Conservation (phyloP, 805 yeast species). For the Pichia paraexigua region DNA sequence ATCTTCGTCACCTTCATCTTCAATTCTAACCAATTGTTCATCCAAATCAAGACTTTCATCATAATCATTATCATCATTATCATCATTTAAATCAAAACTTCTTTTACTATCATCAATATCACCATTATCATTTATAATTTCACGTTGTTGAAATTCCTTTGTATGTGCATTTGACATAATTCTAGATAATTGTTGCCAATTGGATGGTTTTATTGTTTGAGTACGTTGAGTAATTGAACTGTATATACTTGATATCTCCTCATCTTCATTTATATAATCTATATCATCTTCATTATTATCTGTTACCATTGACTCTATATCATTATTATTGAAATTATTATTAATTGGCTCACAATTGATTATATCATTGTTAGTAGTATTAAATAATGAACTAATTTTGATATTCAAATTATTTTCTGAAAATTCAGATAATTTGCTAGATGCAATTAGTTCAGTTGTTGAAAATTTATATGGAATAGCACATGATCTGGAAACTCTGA, state of each 20-base stretch:
- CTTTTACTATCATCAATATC: background rate
- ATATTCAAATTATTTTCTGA: background rate
- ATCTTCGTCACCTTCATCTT: background rate
- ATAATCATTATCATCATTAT: background rate
- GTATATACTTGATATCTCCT: constrained; percentile 25
- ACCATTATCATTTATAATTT: background rate
- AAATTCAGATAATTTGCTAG: background rate
- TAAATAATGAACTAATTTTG: background rate
- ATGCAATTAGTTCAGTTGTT: background rate
- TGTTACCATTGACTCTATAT: background rate
- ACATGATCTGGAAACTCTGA: constrained; percentile 82
- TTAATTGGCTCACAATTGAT: background rate
- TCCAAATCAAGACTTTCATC: background rate
- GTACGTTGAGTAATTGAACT: constrained; percentile 5
- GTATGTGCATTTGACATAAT: constrained; percentile 71
- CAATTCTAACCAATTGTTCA: background rate
- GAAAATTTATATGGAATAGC: constrained; percentile 67
- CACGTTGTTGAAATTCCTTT: constrained; percentile 66
- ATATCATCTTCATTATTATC: background rate
- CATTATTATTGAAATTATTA: background rate
- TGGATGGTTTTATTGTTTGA: constrained; percentile 3
- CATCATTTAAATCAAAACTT: background rate
- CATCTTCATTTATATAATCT: background rate
- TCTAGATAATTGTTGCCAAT: constrained; percentile 34
- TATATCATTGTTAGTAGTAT: too few relatives aligned